These are phyloP conservation scores for Solanum dulcamara DNA, from an alignment of 257 asterid species.

Conservation along the genomic window DNA sequence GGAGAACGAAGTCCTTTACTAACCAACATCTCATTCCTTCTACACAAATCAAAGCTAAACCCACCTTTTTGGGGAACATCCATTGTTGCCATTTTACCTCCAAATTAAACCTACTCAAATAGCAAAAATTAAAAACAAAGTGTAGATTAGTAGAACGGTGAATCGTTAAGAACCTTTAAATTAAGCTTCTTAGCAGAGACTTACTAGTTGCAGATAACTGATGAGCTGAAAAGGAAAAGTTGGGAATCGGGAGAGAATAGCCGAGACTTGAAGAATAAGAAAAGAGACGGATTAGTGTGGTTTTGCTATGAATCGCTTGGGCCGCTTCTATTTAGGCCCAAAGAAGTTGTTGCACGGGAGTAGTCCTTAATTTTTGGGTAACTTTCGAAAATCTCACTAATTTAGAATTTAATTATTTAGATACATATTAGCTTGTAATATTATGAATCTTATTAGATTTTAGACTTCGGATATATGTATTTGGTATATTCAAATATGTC, in stretches of 20 bases:
- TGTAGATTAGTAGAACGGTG: background rate
- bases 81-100: background rate
- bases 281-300: background rate
- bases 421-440: no score
- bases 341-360: no score
- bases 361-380: no score
- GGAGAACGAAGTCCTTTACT: conserved; percentile 59
- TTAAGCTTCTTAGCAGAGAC: background rate
- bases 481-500: no score
- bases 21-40: conserved; percentile 72
- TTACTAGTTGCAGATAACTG: background rate
- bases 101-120: background rate
- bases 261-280: background rate
- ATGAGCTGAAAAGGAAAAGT: background rate
- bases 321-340: background rate
- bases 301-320: background rate
- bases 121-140: background rate
- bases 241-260: background rate
- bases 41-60: conserved; percentile 73
- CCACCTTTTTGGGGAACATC: conserved; percentile 50
- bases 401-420: no score
- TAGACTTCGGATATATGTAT: no score
- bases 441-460: no score
- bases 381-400: no score
- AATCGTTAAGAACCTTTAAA: background rate